These are phyloP conservation scores for Chernovozyma sophiae-reginae DNA, from an alignment of 1,139 yeast species.

Conservation along the genomic window DNA sequence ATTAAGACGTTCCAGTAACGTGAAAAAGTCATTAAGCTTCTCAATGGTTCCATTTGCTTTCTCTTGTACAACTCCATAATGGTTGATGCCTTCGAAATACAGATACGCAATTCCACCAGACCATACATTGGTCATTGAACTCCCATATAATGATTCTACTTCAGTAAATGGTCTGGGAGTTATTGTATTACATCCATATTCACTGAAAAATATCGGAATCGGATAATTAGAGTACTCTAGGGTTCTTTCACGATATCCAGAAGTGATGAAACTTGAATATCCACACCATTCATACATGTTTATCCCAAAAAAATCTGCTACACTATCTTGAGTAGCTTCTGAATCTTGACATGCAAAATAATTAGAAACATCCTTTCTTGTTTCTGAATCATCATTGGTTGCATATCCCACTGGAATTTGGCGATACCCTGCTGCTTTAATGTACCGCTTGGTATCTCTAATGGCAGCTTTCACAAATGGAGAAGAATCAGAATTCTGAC, in stretches of 20 bases:
- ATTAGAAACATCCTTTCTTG: slow-evolving; percentile 41
- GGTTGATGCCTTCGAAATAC: slow-evolving; percentile 33
- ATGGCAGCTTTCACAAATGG: slow-evolving; percentile 63
- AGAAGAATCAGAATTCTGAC: slow-evolving; percentile 45
- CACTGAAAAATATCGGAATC: slow-evolving; percentile 58
- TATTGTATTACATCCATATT: slow-evolving; percentile 54
- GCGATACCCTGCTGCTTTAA: slow-evolving; percentile 39
- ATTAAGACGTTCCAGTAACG: slow-evolving; percentile 27
- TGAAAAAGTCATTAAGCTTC: slow-evolving; percentile 41
- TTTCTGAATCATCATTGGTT: slow-evolving; percentile 53
- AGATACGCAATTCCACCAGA: slow-evolving; percentile 41
- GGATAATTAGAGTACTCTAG: slow-evolving; percentile 42
- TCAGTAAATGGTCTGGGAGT: slow-evolving; percentile 57
- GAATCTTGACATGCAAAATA: slow-evolving; percentile 48
- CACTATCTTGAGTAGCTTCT: slow-evolving; percentile 13
- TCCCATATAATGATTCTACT: slow-evolving; percentile 33
- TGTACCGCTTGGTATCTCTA: slow-evolving; percentile 51
- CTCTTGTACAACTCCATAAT: slow-evolving; percentile 31
- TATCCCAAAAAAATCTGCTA: slow-evolving; percentile 53
- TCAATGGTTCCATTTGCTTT: slow-evolving; percentile 26
- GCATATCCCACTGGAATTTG: slow-evolving; percentile 60
- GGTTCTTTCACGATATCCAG: slow-evolving; percentile 56
- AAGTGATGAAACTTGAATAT: slow-evolving; percentile 49
- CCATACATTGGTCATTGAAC: slow-evolving; percentile 36
- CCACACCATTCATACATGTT: slow-evolving; percentile 73